These are phyloP conservation scores for Cladosporium sp. DNA, from an alignment of 2,329 filamentous ascomycete genomes.

Conservation along the genomic window DNA sequence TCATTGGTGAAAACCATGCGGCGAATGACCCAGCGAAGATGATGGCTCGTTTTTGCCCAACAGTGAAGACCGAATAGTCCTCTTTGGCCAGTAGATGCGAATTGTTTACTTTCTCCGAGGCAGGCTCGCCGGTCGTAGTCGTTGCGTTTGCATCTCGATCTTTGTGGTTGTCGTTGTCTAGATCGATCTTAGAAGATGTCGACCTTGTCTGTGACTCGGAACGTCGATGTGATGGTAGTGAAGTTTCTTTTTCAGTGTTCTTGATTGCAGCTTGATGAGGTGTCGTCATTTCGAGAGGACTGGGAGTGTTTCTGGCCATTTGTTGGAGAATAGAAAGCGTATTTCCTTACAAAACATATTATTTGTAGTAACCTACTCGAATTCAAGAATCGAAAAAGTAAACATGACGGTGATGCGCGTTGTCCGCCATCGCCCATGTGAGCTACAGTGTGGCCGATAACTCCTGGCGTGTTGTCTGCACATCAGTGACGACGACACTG, in stretches of 20 bases:
- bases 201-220: not conserved
- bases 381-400: not conserved
- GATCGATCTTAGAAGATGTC: not conserved
- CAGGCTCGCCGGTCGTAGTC: not conserved
- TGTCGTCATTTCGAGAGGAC: not conserved
- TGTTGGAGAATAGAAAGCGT: not conserved
- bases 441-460: not conserved
- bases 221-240: not conserved
- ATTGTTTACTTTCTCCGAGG: not conserved
- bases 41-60: constrained; percentile 28
- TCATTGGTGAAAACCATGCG: constrained; percentile 30
- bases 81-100: constrained; percentile 12
- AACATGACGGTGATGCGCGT: not conserved
- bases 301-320: not conserved
- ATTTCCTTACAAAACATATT: not conserved
- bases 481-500: not conserved
- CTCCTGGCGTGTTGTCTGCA: not conserved
- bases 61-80: constrained; percentile 30
- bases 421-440: not conserved
- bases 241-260: no score
- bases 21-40: constrained; percentile 27
- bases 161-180: not conserved
- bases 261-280: not conserved
- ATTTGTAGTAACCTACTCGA: not conserved
- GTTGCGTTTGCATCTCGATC: not conserved